phyloP scores from a whole-genome alignment of 257 asterid genomes.

The Misopates orontium region DNA sequence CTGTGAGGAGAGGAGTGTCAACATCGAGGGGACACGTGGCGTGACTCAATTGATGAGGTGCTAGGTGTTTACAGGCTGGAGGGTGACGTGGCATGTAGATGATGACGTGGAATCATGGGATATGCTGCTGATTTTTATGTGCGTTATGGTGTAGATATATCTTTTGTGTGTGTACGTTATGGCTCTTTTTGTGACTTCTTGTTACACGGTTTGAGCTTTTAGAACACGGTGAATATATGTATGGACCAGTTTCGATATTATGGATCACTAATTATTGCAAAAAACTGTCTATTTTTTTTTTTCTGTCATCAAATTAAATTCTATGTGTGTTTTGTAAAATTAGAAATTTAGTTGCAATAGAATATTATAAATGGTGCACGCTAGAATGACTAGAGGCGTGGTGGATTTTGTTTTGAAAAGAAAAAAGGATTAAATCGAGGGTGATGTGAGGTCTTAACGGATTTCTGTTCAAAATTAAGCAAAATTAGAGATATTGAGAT shows the following conservation, averaged over 20 bases:
- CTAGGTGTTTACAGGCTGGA: slow-evolving; percentile 52
- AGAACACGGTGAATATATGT: not conserved
- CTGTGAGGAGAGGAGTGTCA: slow-evolving; percentile 26
- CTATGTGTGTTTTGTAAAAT: too few relatives aligned
- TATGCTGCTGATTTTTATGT: slow-evolving; percentile 13
- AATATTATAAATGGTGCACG: too few relatives aligned
- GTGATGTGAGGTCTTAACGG: too few relatives aligned
- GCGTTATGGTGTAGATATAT: not conserved
- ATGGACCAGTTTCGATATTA: not conserved
- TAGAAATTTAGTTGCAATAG: too few relatives aligned
- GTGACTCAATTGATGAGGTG: not conserved
- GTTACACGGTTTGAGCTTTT: not conserved
- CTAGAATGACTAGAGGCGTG: too few relatives aligned
- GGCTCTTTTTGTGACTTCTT: not conserved
- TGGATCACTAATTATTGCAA: not conserved
- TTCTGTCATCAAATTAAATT: too few relatives aligned
- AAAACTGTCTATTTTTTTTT: too few relatives aligned
- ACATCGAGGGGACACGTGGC: slow-evolving; percentile 53
- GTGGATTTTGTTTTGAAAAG: too few relatives aligned
- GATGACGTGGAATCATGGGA: slow-evolving; percentile 34
- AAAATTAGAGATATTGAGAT: too few relatives aligned
- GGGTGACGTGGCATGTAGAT: slow-evolving; percentile 33
- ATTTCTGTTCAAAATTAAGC: too few relatives aligned
- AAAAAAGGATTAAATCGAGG: too few relatives aligned
- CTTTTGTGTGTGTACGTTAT: too few relatives aligned